phyloP scores from a whole-genome alignment of 2,329 filamentous ascomycete genomes.

The Orbilia oligospora region DNA sequence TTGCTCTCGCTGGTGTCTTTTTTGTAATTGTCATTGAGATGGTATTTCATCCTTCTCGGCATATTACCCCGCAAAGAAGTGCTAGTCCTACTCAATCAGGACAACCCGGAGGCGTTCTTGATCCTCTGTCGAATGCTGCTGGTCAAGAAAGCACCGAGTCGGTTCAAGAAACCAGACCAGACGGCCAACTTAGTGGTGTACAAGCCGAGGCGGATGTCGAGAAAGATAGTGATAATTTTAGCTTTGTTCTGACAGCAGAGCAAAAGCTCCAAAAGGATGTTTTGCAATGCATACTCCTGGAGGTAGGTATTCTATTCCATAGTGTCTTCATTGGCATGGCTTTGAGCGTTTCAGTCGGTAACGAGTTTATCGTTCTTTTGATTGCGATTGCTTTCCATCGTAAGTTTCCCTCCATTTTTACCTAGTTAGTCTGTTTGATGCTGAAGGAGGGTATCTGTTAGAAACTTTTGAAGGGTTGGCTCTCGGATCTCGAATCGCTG shows the following conservation, averaged over 20 bases:
- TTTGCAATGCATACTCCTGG: slow-evolving; percentile 80
- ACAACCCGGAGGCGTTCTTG: background rate
- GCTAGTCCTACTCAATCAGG: background rate
- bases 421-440: background rate
- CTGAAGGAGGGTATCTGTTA: slow-evolving; percentile 53
- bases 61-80: background rate
- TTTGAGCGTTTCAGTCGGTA: slow-evolving; percentile 77
- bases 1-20: slow-evolving; percentile 69
- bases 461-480: slow-evolving; percentile 74
- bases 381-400: slow-evolving; percentile 81
- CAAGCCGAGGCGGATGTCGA: slow-evolving; percentile 63
- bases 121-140: background rate
- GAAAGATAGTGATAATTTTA: slow-evolving; percentile 56
- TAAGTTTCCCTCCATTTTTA: slow-evolving; percentile 72
- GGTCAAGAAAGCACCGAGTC: background rate
- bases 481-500: slow-evolving; percentile 79
- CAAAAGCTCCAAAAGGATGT: slow-evolving; percentile 75
- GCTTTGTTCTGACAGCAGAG: slow-evolving; percentile 62
- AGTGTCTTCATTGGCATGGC: slow-evolving; percentile 78
- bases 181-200: background rate
- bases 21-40: slow-evolving; percentile 72
- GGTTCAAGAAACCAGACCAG: background rate
- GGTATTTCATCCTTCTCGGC: slow-evolving; percentile 68
- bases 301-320: slow-evolving; percentile 84
- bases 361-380: slow-evolving; percentile 76